phyloP scores from a whole-genome alignment of 805 yeast genomes.

The Hanseniaspora lachancei region DNA sequence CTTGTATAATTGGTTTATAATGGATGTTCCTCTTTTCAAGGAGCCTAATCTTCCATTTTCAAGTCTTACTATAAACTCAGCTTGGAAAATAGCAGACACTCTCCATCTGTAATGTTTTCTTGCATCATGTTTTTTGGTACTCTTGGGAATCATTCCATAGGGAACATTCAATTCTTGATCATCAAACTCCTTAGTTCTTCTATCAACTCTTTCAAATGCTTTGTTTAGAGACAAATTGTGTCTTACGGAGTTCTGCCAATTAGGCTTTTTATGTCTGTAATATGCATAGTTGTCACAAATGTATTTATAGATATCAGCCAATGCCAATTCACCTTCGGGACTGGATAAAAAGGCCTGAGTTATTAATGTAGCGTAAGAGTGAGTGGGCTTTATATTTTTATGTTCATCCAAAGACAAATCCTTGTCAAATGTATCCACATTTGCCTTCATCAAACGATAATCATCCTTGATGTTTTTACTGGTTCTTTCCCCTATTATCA shows the following conservation, averaged over 20 bases:
- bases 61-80: constrained; percentile 72
- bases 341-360: constrained; percentile 91
- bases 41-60: constrained; percentile 62
- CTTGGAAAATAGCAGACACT: constrained; percentile 69
- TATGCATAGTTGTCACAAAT: constrained; percentile 78
- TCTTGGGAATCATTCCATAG: neutral
- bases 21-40: constrained; percentile 67
- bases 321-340: constrained; percentile 72
- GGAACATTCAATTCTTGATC: neutral
- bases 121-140: constrained; percentile 64
- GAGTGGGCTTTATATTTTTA: constrained; percentile 86
- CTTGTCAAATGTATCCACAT: constrained; percentile 14
- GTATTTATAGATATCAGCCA: constrained; percentile 87
- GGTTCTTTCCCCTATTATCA: constrained; percentile 6
- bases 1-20: constrained; percentile 63
- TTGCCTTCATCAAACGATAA: neutral
- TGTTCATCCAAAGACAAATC: constrained; percentile 83
- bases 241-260: constrained; percentile 97
- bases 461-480: constrained; percentile 1
- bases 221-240: constrained; percentile 89
- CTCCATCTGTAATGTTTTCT: constrained; percentile 99
- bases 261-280: constrained; percentile 81
- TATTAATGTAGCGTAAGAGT: constrained; percentile 94
- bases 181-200: constrained; percentile 33
- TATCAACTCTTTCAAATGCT: constrained; percentile 94